phyloP scores from a whole-genome alignment of 148 eudicot genomes.

The Selenicereus undatus region DNA sequence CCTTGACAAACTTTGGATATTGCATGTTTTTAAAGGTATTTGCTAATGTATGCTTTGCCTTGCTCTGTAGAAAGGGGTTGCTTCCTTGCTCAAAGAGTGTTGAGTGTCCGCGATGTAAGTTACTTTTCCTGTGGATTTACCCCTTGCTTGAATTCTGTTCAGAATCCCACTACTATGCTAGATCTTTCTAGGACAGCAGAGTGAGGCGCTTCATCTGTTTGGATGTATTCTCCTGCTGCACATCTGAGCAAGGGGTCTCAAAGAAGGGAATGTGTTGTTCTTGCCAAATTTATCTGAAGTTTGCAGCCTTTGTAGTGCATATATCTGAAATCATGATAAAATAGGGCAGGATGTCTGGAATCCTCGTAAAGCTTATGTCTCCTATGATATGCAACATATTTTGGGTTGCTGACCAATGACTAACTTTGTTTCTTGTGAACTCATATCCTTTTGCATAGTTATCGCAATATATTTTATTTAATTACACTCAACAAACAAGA shows the following conservation, averaged over 20 bases:
- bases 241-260: neutral
- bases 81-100: constrained; percentile 49
- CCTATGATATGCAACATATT: no score
- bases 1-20: constrained; percentile 2
- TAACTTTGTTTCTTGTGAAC: no score
- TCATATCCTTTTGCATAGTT: no score
- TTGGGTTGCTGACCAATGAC: no score
- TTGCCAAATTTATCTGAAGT: neutral
- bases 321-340: neutral
- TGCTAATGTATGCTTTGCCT: neutral
- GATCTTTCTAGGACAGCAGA: neutral
- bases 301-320: neutral
- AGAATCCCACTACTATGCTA: neutral
- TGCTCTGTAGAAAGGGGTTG: constrained; percentile 40
- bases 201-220: neutral
- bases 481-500: no score
- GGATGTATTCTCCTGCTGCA: neutral
- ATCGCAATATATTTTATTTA: no score
- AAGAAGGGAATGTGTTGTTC: neutral
- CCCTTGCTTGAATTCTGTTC: neutral
- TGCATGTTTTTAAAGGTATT: constrained; percentile 1
- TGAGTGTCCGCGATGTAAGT: constrained; percentile 61
- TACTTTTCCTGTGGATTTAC: constrained; percentile 5
- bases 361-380: no score
- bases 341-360: neutral